Evolutionary conservation across 2,329 filamentous ascomycete species (phyloP).

Genomic region (Capronia epimyces): DNA sequence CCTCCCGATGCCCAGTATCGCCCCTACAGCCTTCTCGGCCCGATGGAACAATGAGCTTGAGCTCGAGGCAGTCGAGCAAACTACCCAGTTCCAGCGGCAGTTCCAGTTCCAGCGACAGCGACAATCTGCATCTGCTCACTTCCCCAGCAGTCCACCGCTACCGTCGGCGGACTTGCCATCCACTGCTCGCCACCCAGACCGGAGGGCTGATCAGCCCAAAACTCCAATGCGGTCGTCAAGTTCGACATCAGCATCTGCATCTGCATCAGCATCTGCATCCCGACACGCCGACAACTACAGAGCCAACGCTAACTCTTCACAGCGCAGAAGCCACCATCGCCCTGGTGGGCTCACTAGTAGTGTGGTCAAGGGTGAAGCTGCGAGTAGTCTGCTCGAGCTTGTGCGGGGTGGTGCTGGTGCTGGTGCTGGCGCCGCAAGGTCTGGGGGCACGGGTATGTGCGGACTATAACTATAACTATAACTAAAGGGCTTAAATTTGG

Average conservation of each 20-base stretch:
- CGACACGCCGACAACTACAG: neutral
- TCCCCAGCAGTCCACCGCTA: slow-evolving; percentile 17
- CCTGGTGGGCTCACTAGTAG: slow-evolving; percentile 22
- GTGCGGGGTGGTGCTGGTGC: slow-evolving; percentile 14
- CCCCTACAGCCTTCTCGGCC: slow-evolving; percentile 24
- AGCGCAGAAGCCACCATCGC: slow-evolving; percentile 1
- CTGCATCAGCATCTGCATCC: neutral
- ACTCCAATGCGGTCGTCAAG: slow-evolving; percentile 22
- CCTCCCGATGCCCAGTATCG: slow-evolving; percentile 19
- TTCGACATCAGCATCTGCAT: neutral
- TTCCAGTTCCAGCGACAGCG: neutral
- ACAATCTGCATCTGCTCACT: too few relatives aligned
- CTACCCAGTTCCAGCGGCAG: neutral
- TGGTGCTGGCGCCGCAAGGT: slow-evolving; percentile 3
- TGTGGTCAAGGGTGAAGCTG: slow-evolving; percentile 29
- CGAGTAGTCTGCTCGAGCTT: slow-evolving; percentile 26
- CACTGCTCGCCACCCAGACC: neutral
- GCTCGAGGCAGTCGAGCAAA: neutral
- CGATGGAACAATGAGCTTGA: slow-evolving; percentile 12
- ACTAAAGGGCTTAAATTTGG: too few relatives aligned
- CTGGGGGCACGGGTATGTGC: slow-evolving; percentile 19
- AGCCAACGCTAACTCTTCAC: neutral
- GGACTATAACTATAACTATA: slow-evolving; percentile 9
- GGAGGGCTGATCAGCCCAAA: slow-evolving; percentile 2
- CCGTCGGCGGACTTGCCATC: neutral